Evolutionary conservation across 164 flowering plant species (phyloP), one percentile per base, ranked within the genome.

Genomic region (Chloranthus sessilifolius): DNA sequence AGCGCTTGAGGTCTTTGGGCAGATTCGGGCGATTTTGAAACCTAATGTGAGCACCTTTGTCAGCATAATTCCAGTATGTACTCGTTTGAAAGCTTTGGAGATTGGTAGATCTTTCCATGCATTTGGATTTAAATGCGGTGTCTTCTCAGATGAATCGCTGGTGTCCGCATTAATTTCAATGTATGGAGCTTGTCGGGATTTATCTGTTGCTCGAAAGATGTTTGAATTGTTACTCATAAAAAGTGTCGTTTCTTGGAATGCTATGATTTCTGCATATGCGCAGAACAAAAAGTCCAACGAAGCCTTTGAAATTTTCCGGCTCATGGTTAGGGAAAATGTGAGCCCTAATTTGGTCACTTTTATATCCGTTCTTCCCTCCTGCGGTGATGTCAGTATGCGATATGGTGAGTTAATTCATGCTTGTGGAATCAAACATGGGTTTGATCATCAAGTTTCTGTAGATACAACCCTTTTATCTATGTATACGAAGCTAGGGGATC

Each of bases 221-320:
- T 54, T 64, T 42, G 59, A 54, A 37, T 17, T 35, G 17, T 31
- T 50, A 31, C 42, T 30, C 3, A 52, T 23, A 15, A 64, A 55
- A 47, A 43, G 43, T 48, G 63, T 59, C n/a, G 49, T 54, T 43
- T 9, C 26, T 25, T 64, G 63, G 63, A 64, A 64, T 43, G 45
- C 69, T 3, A 54, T 65, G 64, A 59, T 65, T 27, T 59, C 69
- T 38, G 60, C 52, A 1, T 65, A 28, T 37, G 29, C 64, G 11
- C 60, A 55, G 49, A 59, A 38, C 52, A 9, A 20, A 15, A 33
- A 30, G 31, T 24, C 43, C 16, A 31, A 21, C 35, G 64, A 65
- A 44, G 69, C 64, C 37, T 65, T 54, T 22, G 43, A 50, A 54
- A 16, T 50, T 28, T 59, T 55, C 50, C 6, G 47, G 39, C 33